Evolutionary conservation across 176 grass and related monocot genomes (phyloP), one percentile per base, ranked within the genome.

Genomic region (Carex parvula): DNA sequence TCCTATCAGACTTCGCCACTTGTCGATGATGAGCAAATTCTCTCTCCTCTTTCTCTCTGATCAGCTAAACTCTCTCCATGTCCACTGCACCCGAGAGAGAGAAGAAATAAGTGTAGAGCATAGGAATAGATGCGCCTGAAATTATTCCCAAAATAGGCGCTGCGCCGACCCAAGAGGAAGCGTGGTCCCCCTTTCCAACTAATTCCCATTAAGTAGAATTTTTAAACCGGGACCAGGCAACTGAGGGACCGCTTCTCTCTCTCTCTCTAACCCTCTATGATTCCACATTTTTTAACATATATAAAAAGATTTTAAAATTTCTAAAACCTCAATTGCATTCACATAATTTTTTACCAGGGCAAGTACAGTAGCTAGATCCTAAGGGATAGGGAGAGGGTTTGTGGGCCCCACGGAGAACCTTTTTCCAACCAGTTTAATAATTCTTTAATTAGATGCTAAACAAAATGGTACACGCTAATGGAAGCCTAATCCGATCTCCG

Each of bases 181-280:
- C 65, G 82, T 92, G 93, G 96, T 99, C 93, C 96, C 46, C 32
- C 37, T 90, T 90, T 91, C 88, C 91, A 93, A 85, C 96, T 92
- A 93, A 92, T 91, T 89, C 83, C 91, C 92, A 99, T 95, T 95
- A 90, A 95, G 89, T 93, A 82, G 83, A 70, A 56, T 70, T 79
- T 70, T 69, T 58, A 72, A 79, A 95, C 83, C 80, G 89, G 92
- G 88, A 87, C 95, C 92, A 91, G 10, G 70, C 73, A 81, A 83
- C n/a, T 62, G 52, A 18, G 37, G 35, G 63, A 39, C 29, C 62
- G 33, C 29, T 30, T 82, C 55, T 24, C 76, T 60, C 16, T 60
- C 17, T 60, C 17, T 79, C 56, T 15, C n/a, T 82, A 11, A 42
- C 24, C 61, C n/a, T 42, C 16, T 48, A 50, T 64, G 41, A 52